Evolutionary conservation across 306 rosid species (phyloP).

Genomic region (Cucurbita moschata): DNA sequence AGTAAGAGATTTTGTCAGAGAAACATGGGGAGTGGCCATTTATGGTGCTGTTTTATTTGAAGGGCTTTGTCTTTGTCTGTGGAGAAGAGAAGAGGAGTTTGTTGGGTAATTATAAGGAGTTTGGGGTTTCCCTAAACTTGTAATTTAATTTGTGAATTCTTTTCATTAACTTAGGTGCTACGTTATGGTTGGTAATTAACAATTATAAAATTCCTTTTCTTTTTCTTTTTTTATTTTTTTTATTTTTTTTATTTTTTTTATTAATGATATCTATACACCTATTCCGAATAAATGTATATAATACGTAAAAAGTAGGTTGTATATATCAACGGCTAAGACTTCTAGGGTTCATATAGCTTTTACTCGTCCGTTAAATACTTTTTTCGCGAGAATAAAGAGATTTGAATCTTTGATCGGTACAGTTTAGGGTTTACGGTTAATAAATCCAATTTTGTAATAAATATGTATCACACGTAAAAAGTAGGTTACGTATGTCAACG

Average conservation of each 20-base stretch:
- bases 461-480: neutral
- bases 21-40: constrained; percentile 31
- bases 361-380: too few relatives aligned
- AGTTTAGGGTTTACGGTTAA: too few relatives aligned
- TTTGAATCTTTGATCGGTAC: neutral
- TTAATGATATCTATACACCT: neutral
- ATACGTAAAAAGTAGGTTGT: neutral
- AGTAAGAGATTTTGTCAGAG: constrained; percentile 24
- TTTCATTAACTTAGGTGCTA: neutral
- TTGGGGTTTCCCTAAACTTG: neutral
- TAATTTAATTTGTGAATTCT: neutral
- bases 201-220: neutral
- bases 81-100: neutral
- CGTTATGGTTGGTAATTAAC: neutral
- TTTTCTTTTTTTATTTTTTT: neutral
- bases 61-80: neutral
- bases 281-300: neutral
- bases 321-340: neutral
- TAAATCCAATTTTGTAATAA: neutral
- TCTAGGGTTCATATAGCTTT: neutral
- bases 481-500: too few relatives aligned
- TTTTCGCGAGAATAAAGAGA: neutral
- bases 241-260: too few relatives aligned
- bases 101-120: neutral
- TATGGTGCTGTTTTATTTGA: neutral